These are phyloP conservation scores for Adansonia gregorii DNA, from an alignment of 441 rosid genomes.

Conservation along the genomic window DNA sequence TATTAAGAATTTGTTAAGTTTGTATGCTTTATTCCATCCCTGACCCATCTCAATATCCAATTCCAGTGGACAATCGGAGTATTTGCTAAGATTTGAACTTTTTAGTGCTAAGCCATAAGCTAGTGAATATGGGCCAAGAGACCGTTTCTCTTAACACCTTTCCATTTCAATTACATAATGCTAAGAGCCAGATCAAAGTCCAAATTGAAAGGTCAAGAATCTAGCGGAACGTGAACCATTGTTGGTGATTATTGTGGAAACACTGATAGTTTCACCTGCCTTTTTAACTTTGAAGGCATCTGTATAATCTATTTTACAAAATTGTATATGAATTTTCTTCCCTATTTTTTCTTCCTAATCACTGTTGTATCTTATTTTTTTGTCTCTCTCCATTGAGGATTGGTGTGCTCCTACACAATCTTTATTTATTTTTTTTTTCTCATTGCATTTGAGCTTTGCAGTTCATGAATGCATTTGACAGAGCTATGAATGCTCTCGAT, in stretches of 20 bases:
- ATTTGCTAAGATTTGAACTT: background rate
- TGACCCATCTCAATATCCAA: background rate
- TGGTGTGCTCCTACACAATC: constrained; percentile 12
- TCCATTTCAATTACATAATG: constrained; percentile 7
- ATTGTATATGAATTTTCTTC: background rate
- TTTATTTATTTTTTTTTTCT: constrained; percentile 18
- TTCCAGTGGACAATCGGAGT: constrained; percentile 4
- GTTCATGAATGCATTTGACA: constrained; percentile 80
- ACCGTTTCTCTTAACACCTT: background rate
- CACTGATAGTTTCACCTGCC: background rate
- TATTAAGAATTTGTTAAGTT: constrained; percentile 12
- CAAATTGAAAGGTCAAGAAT: constrained; percentile 10
- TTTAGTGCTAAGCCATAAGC: constrained; percentile 10
- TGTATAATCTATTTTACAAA: background rate
- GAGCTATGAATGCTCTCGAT: constrained; percentile 76
- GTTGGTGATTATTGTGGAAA: constrained; percentile 12
- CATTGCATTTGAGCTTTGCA: constrained; percentile 37
- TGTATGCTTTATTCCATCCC: background rate
- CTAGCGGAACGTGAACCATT: constrained; percentile 9
- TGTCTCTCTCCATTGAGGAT: background rate
- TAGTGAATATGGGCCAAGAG: background rate
- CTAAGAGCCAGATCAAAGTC: background rate
- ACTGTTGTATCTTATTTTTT: background rate
- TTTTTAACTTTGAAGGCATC: constrained; percentile 8
- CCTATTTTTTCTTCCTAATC: background rate